Conservation (phyloP, 148 eudicot species). For the Bassia scoparia region DNA sequence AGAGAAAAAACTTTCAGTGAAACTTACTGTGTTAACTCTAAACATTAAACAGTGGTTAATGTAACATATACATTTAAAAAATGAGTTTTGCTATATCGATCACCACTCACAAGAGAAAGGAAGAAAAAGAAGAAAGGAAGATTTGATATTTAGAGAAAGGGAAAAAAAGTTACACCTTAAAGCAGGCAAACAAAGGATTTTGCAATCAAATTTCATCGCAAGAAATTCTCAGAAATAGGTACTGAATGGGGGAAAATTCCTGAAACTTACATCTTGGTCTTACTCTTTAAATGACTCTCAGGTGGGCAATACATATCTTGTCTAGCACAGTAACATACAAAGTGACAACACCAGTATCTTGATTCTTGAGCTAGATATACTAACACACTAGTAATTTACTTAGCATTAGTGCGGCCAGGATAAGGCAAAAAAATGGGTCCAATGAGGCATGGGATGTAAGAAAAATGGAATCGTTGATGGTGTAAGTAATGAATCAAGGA, state of each 20-base stretch:
- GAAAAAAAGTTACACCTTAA: neutral
- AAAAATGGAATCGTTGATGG: slow-evolving; percentile 37
- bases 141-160: neutral
- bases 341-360: neutral
- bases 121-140: neutral
- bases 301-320: neutral
- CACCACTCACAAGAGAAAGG: neutral
- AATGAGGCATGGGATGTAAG: slow-evolving; percentile 34
- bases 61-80: slow-evolving; percentile 26
- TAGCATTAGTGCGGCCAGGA: slow-evolving; percentile 11
- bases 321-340: neutral
- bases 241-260: neutral
- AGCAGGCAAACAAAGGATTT: neutral
- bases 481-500: slow-evolving; percentile 26
- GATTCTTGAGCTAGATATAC: neutral
- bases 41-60: slow-evolving; percentile 3
- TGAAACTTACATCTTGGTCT: slow-evolving; percentile 1
- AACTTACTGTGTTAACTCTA: slow-evolving; percentile 4
- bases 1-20: neutral
- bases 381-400: neutral
- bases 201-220: neutral
- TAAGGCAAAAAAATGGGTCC: slow-evolving; percentile 15
- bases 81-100: slow-evolving; percentile 6
- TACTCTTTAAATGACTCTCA: neutral
- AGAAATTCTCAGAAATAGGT: neutral